Evolutionary conservation across 441 rosid species (phyloP).

Genomic region (Erodium moschatum): DNA sequence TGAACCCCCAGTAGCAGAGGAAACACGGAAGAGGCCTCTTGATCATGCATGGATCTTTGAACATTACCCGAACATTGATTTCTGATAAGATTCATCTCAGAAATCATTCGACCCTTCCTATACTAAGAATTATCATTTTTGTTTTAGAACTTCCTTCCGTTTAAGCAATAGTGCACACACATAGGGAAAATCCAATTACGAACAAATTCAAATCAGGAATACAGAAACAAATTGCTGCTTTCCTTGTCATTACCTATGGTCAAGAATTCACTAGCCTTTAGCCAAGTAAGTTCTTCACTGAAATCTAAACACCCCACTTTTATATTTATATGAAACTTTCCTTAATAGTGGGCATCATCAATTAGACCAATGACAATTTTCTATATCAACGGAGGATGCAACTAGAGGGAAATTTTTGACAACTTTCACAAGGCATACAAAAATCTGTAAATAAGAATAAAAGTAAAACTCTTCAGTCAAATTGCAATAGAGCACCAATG

Average conservation of each 20-base stretch:
- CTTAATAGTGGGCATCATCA: background rate
- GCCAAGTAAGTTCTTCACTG: background rate
- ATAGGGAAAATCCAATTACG: background rate
- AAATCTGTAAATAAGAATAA: background rate
- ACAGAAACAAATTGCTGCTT: background rate
- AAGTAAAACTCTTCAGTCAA: background rate
- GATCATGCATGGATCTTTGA: background rate
- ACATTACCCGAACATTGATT: background rate
- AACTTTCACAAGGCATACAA: no score
- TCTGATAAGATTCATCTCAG: background rate
- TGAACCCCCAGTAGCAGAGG: background rate
- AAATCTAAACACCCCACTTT: background rate
- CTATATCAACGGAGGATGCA: slow-evolving; percentile 5
- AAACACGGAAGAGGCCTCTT: background rate
- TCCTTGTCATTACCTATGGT: background rate
- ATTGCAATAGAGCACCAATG: background rate
- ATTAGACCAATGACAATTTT: background rate
- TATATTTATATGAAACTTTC: background rate
- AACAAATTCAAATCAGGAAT: background rate
- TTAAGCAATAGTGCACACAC: background rate
- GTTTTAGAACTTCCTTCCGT: background rate
- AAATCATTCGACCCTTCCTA: background rate
- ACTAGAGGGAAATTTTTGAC: background rate
- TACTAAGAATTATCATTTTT: background rate
- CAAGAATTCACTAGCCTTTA: background rate